phyloP scores from a whole-genome alignment of 208 protist genomes.

The Trypanosoma scelopori region DNA sequence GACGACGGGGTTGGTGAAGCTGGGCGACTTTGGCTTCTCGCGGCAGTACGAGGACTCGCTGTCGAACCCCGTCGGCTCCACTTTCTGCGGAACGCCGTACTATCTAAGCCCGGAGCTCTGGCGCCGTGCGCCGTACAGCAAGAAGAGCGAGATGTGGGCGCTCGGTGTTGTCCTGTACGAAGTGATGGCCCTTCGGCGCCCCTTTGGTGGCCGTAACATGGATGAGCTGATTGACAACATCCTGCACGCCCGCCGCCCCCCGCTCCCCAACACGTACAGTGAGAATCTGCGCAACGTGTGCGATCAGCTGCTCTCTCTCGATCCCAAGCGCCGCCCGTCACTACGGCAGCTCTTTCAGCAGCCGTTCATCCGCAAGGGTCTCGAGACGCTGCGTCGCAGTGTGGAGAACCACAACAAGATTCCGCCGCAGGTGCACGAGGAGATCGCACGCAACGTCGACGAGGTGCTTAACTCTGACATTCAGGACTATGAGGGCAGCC shows the following conservation, averaged over 20 bases:
- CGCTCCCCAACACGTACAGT: slow-evolving; percentile 48
- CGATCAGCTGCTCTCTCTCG: slow-evolving; percentile 57
- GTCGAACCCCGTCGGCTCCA: slow-evolving; percentile 81
- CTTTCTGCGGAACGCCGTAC: slow-evolving; percentile 89
- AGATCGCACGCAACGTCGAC: slow-evolving; percentile 63
- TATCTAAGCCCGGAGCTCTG: slow-evolving; percentile 94
- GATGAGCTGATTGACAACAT: slow-evolving; percentile 87
- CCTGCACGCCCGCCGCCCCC: slow-evolving; percentile 48
- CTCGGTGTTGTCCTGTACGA: slow-evolving; percentile 88
- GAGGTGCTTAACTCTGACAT: slow-evolving; percentile 43
- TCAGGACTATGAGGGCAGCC: slow-evolving; percentile 34
- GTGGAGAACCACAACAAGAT: slow-evolving; percentile 75
- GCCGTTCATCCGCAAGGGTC: slow-evolving; percentile 57
- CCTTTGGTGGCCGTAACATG: slow-evolving; percentile 86
- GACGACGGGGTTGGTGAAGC: slow-evolving; percentile 77
- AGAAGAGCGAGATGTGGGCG: slow-evolving; percentile 94
- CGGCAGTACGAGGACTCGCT: slow-evolving; percentile 86
- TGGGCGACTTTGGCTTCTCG: slow-evolving; percentile 88
- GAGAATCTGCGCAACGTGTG: slow-evolving; percentile 55
- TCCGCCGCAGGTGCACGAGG: slow-evolving; percentile 48
- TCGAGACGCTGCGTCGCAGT: slow-evolving; percentile 74
- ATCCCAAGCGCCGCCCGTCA: slow-evolving; percentile 58
- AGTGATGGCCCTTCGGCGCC: slow-evolving; percentile 76
- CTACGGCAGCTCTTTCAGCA: slow-evolving; percentile 67
- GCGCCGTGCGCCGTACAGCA: slow-evolving; percentile 90